These are phyloP conservation scores for Posidonia australis DNA, from an alignment of 106 monocot genomes.

Conservation along the genomic window DNA sequence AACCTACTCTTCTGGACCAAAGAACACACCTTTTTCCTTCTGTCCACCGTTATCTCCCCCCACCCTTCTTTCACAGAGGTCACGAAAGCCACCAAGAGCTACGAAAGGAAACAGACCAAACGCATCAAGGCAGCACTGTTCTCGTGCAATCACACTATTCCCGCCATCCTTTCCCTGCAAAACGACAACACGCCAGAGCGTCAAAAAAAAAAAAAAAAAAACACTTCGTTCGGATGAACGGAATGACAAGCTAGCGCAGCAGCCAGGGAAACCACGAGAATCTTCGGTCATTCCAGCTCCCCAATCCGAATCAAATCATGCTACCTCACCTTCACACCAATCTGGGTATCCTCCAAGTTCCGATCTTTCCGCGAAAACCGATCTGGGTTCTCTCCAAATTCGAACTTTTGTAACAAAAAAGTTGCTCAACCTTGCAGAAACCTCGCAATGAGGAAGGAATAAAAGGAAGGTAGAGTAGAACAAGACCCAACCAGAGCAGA, in stretches of 20 bases:
- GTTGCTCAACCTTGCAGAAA: not conserved
- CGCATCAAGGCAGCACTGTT: not conserved
- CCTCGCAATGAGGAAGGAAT: not conserved
- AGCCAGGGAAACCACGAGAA: too few species aligned
- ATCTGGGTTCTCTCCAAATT: not conserved
- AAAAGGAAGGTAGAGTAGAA: not conserved
- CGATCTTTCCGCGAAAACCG: not conserved
- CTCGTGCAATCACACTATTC: not conserved
- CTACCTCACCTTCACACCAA: too few species aligned
- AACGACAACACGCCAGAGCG: not conserved
- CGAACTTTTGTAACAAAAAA: not conserved
- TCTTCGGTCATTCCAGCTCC: not conserved
- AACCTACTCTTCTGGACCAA: not conserved
- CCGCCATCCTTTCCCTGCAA: not conserved
- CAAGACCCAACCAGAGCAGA: not conserved
- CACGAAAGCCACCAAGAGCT: not conserved
- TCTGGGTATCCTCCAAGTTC: too few species aligned
- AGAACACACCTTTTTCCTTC: not conserved
- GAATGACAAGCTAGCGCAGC: too few species aligned
- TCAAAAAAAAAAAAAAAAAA: too few species aligned
- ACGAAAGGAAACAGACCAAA: not conserved
- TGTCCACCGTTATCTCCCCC: not conserved
- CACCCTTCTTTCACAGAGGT: not conserved
- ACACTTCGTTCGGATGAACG: too few species aligned
- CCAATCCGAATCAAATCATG: not conserved